Conservation (phyloP, 257 asterid species). For the Misopates orontium region DNA sequence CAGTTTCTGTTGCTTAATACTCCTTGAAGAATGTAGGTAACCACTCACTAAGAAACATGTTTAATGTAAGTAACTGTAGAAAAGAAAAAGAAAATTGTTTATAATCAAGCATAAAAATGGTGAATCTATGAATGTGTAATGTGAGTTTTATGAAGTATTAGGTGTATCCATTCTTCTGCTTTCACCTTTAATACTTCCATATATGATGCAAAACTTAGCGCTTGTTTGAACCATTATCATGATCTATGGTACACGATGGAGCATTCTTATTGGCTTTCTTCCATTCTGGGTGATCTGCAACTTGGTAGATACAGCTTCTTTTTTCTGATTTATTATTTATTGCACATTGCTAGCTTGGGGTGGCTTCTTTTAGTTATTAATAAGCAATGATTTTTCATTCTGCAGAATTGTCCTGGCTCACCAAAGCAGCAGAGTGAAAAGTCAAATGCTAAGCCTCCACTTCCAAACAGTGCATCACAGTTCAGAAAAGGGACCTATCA, state of each 20-base stretch:
- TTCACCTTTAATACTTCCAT: neutral
- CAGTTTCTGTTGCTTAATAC: neutral
- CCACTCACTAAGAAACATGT: neutral
- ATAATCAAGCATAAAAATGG: neutral
- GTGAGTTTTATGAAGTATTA: neutral
- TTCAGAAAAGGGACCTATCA: slow-evolving; percentile 93
- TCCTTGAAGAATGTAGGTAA: neutral
- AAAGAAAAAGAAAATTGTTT: neutral
- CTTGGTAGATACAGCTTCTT: neutral
- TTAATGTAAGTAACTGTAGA: neutral
- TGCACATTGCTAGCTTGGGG: slow-evolving; percentile 16
- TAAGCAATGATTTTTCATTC: slow-evolving; percentile 31
- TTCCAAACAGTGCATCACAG: slow-evolving; percentile 78
- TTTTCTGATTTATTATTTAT: neutral
- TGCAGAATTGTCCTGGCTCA: slow-evolving; percentile 79
- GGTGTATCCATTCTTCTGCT: slow-evolving; percentile 1
- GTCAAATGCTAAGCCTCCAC: slow-evolving; percentile 83
- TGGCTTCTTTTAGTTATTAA: slow-evolving; percentile 24
- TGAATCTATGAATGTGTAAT: neutral
- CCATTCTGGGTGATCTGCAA: neutral
- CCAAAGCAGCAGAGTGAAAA: slow-evolving; percentile 66
- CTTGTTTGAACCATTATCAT: neutral
- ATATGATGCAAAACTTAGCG: neutral
- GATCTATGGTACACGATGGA: slow-evolving; percentile 12
- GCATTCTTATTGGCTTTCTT: slow-evolving; percentile 16